phyloP scores from a whole-genome alignment of 768 basidiomycete species.

The Hypholoma fasciculare region DNA sequence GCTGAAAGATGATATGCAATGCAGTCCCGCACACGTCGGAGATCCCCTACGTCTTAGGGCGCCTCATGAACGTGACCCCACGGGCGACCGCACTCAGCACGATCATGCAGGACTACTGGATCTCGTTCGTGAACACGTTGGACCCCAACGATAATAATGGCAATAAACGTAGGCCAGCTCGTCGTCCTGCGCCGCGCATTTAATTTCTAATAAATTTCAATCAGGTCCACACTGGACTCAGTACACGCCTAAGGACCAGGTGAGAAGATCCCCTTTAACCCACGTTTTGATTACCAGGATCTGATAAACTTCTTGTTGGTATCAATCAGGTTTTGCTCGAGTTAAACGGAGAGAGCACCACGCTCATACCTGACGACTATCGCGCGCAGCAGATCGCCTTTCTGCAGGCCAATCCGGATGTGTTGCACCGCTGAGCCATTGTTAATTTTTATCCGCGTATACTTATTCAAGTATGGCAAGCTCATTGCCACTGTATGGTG shows the following conservation, averaged over 20 bases:
- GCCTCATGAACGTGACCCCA: slow-evolving; percentile 15
- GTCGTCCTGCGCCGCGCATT: background rate
- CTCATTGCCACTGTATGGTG: too few relatives aligned
- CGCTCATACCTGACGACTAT: slow-evolving; percentile 4
- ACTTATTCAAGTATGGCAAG: background rate
- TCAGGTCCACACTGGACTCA: slow-evolving; percentile 9
- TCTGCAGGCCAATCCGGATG: slow-evolving; percentile 7
- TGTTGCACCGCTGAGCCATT: slow-evolving; percentile 5
- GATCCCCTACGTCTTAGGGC: slow-evolving; percentile 30
- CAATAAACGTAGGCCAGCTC: background rate
- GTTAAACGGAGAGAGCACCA: slow-evolving; percentile 3
- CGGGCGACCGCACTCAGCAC: slow-evolving; percentile 19
- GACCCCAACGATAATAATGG: slow-evolving; percentile 36
- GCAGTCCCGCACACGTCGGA: slow-evolving; percentile 21
- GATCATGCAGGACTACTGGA: slow-evolving; percentile 37
- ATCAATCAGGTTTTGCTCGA: background rate
- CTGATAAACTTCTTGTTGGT: background rate
- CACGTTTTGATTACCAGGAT: background rate
- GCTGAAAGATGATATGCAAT: background rate
- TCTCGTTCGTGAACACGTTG: slow-evolving; percentile 34
- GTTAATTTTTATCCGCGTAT: background rate
- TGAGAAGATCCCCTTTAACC: background rate
- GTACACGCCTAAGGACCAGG: slow-evolving; percentile 8
- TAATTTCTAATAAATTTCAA: background rate
- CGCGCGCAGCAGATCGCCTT: slow-evolving; percentile 5